A percentile compares a stretch with the other conserved stretches of the same genome.
These are phyloP conservation scores for Candida sanyaensis DNA, from an alignment of 1,139 yeast genomes.

Conservation along the genomic window DNA sequence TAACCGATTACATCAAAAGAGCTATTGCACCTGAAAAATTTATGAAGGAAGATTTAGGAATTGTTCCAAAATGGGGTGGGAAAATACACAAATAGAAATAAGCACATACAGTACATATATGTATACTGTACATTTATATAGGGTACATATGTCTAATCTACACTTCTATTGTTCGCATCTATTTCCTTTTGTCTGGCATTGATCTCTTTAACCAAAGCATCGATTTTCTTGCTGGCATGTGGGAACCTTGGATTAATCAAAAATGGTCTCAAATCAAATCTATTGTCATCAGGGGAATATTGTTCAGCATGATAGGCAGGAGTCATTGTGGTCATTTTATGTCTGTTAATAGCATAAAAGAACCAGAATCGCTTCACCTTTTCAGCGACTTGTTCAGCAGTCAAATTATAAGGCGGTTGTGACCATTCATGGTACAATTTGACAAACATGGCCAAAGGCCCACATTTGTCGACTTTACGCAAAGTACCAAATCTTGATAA, in stretches of 20 bases:
- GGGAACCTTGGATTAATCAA: constrained; percentile 88
- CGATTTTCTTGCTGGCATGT: constrained; percentile 89
- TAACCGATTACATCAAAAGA: constrained; percentile 50
- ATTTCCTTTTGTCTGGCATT: constrained; percentile 39
- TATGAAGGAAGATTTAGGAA: constrained; percentile 39
- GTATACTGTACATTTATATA: not conserved
- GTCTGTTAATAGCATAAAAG: constrained; percentile 92
- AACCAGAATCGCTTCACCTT: constrained; percentile 92
- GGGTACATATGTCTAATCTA: constrained; percentile 22
- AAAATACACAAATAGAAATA: constrained; percentile 29
- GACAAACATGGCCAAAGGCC: constrained; percentile 93
- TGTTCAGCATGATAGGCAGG: constrained; percentile 98
- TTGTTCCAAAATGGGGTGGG: constrained; percentile 57
- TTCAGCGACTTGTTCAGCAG: constrained; percentile 83
- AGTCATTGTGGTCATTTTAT: constrained; percentile 93
- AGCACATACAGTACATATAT: not conserved
- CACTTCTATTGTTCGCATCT: constrained; percentile 23
- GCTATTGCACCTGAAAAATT: constrained; percentile 40
- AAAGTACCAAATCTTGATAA: constrained; percentile 88
- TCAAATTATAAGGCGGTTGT: constrained; percentile 60
- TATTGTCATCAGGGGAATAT: constrained; percentile 95
- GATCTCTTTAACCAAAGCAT: constrained; percentile 61
- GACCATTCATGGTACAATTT: constrained; percentile 93
- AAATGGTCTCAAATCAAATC: constrained; percentile 94
- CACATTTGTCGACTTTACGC: constrained; percentile 91